Percentiles rank a stretch among this genome's conserved stretches.
Evolutionary conservation across 2,329 filamentous ascomycete species (phyloP).

Genomic region (Beauveria bassiana): DNA sequence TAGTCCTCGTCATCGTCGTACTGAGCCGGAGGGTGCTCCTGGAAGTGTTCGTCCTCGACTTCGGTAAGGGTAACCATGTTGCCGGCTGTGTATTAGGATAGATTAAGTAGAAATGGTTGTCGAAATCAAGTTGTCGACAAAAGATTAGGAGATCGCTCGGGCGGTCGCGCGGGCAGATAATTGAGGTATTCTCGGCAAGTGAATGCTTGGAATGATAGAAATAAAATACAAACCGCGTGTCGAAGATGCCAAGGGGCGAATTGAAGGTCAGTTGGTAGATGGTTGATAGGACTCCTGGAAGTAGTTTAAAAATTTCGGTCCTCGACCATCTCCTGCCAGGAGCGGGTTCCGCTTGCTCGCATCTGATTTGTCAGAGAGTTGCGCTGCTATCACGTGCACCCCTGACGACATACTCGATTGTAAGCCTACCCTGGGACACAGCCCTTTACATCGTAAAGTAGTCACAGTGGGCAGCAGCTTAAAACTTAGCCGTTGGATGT

Average conservation of each 20-base stretch:
- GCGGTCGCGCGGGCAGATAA: neutral
- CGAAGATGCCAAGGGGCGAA: neutral
- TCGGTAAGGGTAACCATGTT: constrained; percentile 95
- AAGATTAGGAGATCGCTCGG: neutral
- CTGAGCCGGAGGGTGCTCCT: constrained; percentile 60
- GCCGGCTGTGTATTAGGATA: constrained; percentile 18
- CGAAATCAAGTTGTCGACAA: neutral
- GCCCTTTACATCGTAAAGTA: neutral
- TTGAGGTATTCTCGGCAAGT: neutral
- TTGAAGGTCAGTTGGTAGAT: neutral
- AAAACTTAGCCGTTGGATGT: too few relatives aligned
- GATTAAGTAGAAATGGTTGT: neutral
- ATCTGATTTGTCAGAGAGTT: neutral
- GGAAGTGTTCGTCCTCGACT: constrained; percentile 94
- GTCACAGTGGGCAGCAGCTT: too few relatives aligned
- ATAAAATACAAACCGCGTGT: neutral
- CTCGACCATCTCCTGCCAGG: neutral
- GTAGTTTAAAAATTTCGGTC: constrained; percentile 14
- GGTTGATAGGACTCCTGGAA: constrained; percentile 5
- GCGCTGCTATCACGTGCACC: constrained; percentile 12
- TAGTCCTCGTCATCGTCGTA: constrained; percentile 90
- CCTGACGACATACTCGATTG: neutral
- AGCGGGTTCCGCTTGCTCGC: neutral
- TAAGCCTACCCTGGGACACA: neutral
- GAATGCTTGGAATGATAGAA: constrained; percentile 5